A percentile compares a stretch with the other conserved stretches of the same genome.
Evolutionary conservation across 2,329 filamentous ascomycete genomes (phyloP).

Genomic region (Talaromyces sp.): DNA sequence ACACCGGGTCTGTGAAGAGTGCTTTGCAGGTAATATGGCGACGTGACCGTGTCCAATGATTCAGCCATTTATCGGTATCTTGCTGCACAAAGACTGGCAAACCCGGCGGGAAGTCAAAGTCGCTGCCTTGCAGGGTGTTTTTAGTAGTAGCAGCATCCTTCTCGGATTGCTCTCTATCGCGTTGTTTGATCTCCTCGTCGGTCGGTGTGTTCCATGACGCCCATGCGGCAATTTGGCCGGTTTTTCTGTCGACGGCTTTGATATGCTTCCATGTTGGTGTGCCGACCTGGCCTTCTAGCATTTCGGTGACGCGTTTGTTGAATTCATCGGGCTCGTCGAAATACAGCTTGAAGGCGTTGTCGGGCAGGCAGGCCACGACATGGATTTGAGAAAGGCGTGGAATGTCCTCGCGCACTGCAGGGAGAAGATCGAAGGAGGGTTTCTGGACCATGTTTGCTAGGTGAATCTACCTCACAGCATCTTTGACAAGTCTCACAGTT

Average conservation of each 20-base stretch:
- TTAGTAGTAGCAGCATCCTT: background rate
- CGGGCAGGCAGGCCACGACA: background rate
- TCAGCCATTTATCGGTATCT: constrained; percentile 3
- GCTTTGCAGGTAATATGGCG: constrained; percentile 3
- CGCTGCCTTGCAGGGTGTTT: background rate
- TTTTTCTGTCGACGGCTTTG: constrained; percentile 3
- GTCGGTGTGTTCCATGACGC: constrained; percentile 5
- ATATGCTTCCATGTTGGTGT: constrained; percentile 1
- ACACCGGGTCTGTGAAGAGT: constrained; percentile 3
- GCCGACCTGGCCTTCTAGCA: constrained; percentile 1
- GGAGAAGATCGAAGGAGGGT: background rate
- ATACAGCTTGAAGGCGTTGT: background rate
- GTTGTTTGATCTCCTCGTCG: background rate
- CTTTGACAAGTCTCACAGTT: background rate
- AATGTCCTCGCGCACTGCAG: background rate
- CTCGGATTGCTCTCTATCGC: constrained; percentile 1
- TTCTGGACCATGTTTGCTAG: background rate
- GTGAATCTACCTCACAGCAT: background rate
- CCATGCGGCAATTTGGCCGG: constrained; percentile 3
- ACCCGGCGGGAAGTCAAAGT: constrained; percentile 1
- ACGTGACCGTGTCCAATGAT: constrained; percentile 2
- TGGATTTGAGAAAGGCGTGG: constrained; percentile 3
- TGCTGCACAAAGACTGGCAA: constrained; percentile 1
- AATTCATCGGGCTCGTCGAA: constrained; percentile 1
- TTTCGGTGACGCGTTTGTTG: background rate